These are phyloP conservation scores for Domatiomyces catenatus DNA, from an alignment of 2,329 filamentous ascomycete species.

Conservation along the genomic window DNA sequence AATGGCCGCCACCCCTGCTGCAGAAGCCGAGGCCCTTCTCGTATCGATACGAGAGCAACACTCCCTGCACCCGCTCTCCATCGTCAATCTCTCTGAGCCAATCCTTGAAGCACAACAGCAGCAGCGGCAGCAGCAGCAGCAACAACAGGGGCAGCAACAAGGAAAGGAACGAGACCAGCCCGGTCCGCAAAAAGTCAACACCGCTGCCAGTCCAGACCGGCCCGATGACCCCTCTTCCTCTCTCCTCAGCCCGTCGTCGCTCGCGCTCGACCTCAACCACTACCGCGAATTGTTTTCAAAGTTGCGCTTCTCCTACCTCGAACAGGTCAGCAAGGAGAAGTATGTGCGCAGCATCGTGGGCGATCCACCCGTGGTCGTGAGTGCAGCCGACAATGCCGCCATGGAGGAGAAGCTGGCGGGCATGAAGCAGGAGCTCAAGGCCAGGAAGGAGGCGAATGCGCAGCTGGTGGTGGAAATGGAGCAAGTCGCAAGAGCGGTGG, in stretches of 20 bases:
- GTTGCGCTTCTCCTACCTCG: conserved; percentile 89
- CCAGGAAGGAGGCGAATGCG: conserved; percentile 63
- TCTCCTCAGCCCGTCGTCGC: conserved; percentile 51
- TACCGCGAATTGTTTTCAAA: conserved; percentile 91
- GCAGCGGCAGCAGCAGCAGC: neutral
- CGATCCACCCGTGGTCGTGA: conserved; percentile 74
- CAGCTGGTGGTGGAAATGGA: conserved; percentile 61
- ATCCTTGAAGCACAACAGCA: conserved; percentile 7
- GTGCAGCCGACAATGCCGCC: conserved; percentile 63
- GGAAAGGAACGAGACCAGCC: conserved; percentile 1
- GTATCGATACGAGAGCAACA: conserved; percentile 12
- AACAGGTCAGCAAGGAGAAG: conserved; percentile 97
- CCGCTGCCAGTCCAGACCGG: conserved; percentile 31
- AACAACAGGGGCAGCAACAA: neutral
- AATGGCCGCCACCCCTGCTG: conserved; percentile 30
- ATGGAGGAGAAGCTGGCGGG: conserved; percentile 55
- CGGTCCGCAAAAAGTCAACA: conserved; percentile 62
- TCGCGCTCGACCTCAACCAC: conserved; percentile 72
- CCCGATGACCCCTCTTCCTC: conserved; percentile 45
- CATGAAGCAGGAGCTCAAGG: conserved; percentile 61
- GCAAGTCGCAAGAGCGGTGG: conserved; percentile 48
- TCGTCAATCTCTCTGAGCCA: conserved; percentile 19
- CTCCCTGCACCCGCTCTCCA: conserved; percentile 22
- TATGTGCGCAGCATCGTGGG: conserved; percentile 87
- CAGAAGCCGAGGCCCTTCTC: conserved; percentile 21